Percentiles rank a stretch among this genome's conserved stretches.
phyloP scores from a whole-genome alignment of 441 rosid genomes.

The Rhodomyrtus psidioides region DNA sequence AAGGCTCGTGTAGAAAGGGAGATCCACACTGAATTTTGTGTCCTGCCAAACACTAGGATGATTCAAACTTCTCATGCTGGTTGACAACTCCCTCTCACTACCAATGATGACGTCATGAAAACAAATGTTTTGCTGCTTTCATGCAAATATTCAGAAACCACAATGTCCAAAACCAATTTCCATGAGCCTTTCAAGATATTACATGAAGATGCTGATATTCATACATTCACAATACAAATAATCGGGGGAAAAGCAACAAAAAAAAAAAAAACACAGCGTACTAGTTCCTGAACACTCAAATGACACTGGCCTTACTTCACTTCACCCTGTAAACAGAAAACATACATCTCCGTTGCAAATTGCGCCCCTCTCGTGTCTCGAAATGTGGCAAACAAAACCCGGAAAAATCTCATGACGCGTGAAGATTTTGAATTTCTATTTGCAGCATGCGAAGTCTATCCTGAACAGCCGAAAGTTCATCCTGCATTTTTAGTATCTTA shows the following conservation, averaged over 20 bases:
- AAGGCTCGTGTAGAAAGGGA: not conserved
- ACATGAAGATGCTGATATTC: not conserved
- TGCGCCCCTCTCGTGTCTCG: not conserved
- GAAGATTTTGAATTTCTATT: conserved; percentile 75
- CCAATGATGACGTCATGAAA: not conserved
- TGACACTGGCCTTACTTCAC: not conserved
- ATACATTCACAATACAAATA: not conserved
- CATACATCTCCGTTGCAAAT: not conserved
- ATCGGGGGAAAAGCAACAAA: not conserved
- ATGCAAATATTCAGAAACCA: not conserved
- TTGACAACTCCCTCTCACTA: not conserved
- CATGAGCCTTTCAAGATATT: not conserved
- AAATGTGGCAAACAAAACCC: not conserved
- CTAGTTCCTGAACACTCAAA: not conserved
- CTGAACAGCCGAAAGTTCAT: conserved; percentile 38
- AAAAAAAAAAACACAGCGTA: not conserved
- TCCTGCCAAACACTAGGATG: not conserved
- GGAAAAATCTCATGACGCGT: conserved; percentile 29
- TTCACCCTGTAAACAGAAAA: not conserved
- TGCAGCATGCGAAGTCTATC: conserved; percentile 37
- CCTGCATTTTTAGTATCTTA: conserved; percentile 37
- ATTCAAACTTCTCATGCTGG: not conserved
- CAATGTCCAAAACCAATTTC: not conserved
- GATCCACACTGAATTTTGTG: not conserved
- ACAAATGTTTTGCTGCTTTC: not conserved